Conservation (phyloP, 2,329 filamentous ascomycete genomes). For the Claviceps humidiphila region DNA sequence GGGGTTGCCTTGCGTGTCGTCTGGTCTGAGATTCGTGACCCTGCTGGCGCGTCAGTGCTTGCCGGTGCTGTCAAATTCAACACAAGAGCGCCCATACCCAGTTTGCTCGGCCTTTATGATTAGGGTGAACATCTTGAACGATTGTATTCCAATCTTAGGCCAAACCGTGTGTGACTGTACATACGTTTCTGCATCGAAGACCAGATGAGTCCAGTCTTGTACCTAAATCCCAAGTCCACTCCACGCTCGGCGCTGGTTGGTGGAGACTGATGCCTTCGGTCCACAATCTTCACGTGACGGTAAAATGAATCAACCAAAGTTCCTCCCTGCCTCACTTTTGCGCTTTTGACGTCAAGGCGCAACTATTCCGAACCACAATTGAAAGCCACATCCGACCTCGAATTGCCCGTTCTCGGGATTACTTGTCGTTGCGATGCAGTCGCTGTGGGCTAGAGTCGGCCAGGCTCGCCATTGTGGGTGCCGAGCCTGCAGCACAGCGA, state of each 20-base stretch:
- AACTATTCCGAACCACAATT: neutral
- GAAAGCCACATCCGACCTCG: neutral
- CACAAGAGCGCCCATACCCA: constrained; percentile 36
- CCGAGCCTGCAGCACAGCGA: constrained; percentile 41
- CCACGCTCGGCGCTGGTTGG: neutral
- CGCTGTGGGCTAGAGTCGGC: constrained; percentile 53
- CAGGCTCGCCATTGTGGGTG: constrained; percentile 52
- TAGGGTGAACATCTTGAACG: constrained; percentile 47
- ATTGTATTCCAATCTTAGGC: neutral
- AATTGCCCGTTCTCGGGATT: neutral
- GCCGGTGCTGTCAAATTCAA: neutral
- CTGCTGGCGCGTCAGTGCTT: constrained; percentile 30
- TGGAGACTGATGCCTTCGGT: neutral
- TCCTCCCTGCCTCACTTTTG: neutral
- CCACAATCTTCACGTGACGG: neutral
- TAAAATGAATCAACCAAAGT: neutral
- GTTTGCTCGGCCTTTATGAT: constrained; percentile 54
- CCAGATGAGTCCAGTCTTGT: neutral
- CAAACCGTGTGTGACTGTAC: neutral
- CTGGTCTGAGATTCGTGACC: constrained; percentile 77
- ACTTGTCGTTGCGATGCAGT: constrained; percentile 42
- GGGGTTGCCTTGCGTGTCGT: constrained; percentile 66
- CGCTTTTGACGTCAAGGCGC: neutral
- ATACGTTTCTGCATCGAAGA: neutral
- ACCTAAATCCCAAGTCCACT: neutral